Evolutionary conservation across 1,284 basidiomycete species (phyloP).

Genomic region (Leucoagaricus sp.): DNA sequence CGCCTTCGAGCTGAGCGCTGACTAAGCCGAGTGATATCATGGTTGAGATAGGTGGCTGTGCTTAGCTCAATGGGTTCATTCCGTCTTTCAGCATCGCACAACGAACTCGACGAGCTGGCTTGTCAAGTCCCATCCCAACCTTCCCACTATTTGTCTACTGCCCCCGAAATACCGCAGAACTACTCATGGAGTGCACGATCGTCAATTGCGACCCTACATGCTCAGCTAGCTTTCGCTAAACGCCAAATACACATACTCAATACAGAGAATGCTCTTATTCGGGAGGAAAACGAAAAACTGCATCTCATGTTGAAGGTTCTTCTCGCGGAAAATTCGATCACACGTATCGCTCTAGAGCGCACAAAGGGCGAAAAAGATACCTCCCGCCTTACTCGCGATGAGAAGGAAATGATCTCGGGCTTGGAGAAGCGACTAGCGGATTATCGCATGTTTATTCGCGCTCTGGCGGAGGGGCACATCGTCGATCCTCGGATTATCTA

Average conservation of each 20-base stretch:
- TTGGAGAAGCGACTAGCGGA: slow-evolving; percentile 30
- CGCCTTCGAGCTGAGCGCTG: slow-evolving; percentile 1
- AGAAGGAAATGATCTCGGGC: neutral
- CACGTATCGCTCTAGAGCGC: slow-evolving; percentile 24
- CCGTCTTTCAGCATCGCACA: slow-evolving; percentile 4
- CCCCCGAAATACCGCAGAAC: neutral
- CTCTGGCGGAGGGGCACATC: slow-evolving; percentile 35
- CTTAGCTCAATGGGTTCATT: neutral
- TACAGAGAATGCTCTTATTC: slow-evolving; percentile 29
- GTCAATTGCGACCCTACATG: slow-evolving; percentile 17
- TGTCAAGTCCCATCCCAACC: neutral
- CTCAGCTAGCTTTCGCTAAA: slow-evolving; percentile 20
- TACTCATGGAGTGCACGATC: neutral
- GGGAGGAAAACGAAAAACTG: slow-evolving; percentile 16
- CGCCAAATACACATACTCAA: slow-evolving; percentile 25
- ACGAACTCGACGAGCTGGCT: slow-evolving; percentile 10
- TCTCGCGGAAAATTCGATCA: slow-evolving; percentile 19
- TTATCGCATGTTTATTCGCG: slow-evolving; percentile 27
- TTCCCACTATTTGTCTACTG: neutral
- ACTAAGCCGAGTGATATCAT: slow-evolving; percentile 11
- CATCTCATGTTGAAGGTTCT: slow-evolving; percentile 16
- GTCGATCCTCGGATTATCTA: slow-evolving; percentile 31
- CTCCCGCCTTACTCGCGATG: neutral
- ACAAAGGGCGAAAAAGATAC: neutral
- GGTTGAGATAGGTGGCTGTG: neutral